These are phyloP conservation scores for Boletus insuetus DNA, from an alignment of 768 basidiomycete genomes.

Conservation along the genomic window DNA sequence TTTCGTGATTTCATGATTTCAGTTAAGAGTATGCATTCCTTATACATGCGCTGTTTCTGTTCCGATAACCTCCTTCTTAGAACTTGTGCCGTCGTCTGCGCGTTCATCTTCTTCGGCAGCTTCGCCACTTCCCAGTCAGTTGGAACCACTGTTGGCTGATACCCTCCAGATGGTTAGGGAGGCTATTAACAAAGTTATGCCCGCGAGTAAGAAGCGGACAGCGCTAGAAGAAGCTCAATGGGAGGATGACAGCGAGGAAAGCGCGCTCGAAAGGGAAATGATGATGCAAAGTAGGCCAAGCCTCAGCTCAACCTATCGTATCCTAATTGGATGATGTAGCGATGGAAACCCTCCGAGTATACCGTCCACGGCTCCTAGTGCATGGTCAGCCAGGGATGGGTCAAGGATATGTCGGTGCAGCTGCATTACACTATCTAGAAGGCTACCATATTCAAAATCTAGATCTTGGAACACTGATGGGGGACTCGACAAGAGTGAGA, in stretches of 20 bases:
- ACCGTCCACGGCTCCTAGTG: conserved; percentile 84
- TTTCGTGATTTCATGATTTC: conserved; percentile 97
- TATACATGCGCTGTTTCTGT: not conserved
- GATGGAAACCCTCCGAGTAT: conserved; percentile 87
- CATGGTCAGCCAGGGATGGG: conserved; percentile 88
- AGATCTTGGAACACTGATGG: conserved; percentile 84
- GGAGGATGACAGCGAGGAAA: conserved; percentile 78
- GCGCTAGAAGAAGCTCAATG: conserved; percentile 95
- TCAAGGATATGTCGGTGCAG: conserved; percentile 85
- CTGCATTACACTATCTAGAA: conserved; percentile 89
- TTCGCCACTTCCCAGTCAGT: conserved; percentile 78
- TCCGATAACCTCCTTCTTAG: conserved; percentile 40
- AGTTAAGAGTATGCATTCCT: conserved; percentile 72
- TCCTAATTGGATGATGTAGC: conserved; percentile 43
- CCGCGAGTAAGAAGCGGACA: conserved; percentile 73
- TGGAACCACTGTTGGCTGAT: conserved; percentile 71
- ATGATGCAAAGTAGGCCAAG: conserved; percentile 70
- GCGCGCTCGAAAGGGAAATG: conserved; percentile 86
- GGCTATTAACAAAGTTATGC: conserved; percentile 72
- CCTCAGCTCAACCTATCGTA: not conserved
- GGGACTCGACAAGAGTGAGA: conserved; percentile 85
- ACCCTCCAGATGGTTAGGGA: conserved; percentile 69
- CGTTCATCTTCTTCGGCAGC: conserved; percentile 87
- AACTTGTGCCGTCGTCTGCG: conserved; percentile 92
- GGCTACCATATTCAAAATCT: conserved; percentile 94